These are phyloP conservation scores for Fragaria vesca DNA, from an alignment of 306 rosid genomes.

Conservation along the genomic window DNA sequence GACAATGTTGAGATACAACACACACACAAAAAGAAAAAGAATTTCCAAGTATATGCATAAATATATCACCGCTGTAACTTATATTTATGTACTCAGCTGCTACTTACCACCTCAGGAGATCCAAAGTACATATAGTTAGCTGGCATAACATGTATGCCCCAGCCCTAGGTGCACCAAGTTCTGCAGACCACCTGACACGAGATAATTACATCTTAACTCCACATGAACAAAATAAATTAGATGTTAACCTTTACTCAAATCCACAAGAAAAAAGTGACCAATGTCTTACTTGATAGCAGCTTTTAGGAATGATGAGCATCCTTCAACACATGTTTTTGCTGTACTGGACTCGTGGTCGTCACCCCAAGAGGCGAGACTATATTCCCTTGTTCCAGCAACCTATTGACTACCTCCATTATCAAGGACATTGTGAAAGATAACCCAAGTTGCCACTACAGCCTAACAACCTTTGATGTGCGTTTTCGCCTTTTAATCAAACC, in stretches of 20 bases:
- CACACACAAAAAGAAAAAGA: neutral
- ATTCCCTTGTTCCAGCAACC: neutral
- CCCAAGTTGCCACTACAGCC: conserved; percentile 17
- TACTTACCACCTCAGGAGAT: conserved; percentile 86
- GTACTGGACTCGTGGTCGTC: neutral
- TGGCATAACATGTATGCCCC: conserved; percentile 85
- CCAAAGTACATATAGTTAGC: conserved; percentile 86
- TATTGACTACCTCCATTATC: neutral
- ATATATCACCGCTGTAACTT: neutral
- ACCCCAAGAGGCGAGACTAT: neutral
- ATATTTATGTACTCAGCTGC: conserved; percentile 4
- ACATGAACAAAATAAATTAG: neutral
- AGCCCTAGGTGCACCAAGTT: conserved; percentile 56
- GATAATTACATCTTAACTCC: neutral
- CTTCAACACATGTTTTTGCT: conserved; percentile 82
- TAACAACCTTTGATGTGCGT: conserved; percentile 46
- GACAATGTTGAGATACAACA: neutral
- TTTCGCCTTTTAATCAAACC: conserved; percentile 75
- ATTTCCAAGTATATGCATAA: neutral
- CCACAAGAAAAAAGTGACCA: conserved; percentile 7
- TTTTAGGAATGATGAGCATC: conserved; percentile 87
- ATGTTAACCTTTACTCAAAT: neutral
- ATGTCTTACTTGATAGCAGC: conserved; percentile 78
- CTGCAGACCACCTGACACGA: conserved; percentile 82
- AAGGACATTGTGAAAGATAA: conserved; percentile 1